Percentiles rank a stretch among this genome's conserved stretches.
phyloP scores from a whole-genome alignment of 257 asterid genomes.

The Forsythia suspensa region DNA sequence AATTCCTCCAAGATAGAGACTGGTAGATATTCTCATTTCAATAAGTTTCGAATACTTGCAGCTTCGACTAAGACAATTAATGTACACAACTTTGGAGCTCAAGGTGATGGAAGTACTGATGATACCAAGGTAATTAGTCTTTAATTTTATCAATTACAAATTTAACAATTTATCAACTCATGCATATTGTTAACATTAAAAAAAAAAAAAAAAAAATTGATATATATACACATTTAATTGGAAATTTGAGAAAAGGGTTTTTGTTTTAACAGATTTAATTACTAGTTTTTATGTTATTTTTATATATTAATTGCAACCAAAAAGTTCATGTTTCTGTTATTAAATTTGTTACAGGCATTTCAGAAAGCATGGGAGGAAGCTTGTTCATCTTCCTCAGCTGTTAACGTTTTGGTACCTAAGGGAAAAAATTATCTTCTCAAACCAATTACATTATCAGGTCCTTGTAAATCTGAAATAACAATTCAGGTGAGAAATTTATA shows the following conservation, averaged over 20 bases:
- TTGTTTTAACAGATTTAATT: not conserved
- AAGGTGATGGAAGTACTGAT: conserved; percentile 59
- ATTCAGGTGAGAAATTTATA: conserved; percentile 39
- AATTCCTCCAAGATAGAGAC: conserved; percentile 12
- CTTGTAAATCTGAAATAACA: conserved; percentile 52
- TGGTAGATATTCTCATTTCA: not conserved
- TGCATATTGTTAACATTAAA: not conserved
- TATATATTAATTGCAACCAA: not conserved
- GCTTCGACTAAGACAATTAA: conserved; percentile 29
- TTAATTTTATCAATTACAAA: not conserved
- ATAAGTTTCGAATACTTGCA: conserved; percentile 12
- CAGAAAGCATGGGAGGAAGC: conserved; percentile 47
- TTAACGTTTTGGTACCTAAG: conserved; percentile 38
- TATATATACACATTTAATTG: not conserved
- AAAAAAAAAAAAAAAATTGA: not conserved
- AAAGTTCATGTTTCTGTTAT: not conserved
- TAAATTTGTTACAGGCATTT: conserved; percentile 46
- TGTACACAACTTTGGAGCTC: conserved; percentile 57
- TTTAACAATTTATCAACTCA: not conserved
- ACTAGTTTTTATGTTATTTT: not conserved
- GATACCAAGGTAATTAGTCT: conserved; percentile 43
- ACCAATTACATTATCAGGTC: conserved; percentile 56
- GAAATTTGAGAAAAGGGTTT: too few relatives aligned
- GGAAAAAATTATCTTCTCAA: conserved; percentile 40
- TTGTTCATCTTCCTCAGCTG: conserved; percentile 47